These are phyloP conservation scores for Picocystis sp. DNA, from an alignment of 163 green algal species.

Conservation along the genomic window DNA sequence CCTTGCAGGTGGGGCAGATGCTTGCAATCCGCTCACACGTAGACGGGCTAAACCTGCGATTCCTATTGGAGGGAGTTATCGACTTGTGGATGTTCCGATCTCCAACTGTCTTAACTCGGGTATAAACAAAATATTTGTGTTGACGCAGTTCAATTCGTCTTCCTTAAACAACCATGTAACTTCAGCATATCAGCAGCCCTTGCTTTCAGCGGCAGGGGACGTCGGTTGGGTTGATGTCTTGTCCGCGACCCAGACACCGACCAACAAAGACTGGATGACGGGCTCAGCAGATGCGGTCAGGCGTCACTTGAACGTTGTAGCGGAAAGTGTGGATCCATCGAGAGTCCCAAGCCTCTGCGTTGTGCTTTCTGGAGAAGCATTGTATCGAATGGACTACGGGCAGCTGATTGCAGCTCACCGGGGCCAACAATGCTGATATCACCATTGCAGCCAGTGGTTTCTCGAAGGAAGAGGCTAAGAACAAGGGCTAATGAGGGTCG, in stretches of 20 bases:
- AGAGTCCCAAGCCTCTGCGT: slow-evolving; percentile 3
- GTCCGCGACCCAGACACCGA: not conserved
- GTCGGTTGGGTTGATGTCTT: slow-evolving; percentile 2
- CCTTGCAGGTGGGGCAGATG: slow-evolving; percentile 7
- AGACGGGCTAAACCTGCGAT: slow-evolving; percentile 1
- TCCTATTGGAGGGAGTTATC: slow-evolving; percentile 7
- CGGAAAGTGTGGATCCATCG: not conserved
- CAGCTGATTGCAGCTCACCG: slow-evolving; percentile 8
- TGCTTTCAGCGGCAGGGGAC: not conserved
- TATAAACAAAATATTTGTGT: slow-evolving; percentile 8
- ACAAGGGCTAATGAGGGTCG: not conserved
- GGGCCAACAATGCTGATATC: slow-evolving; percentile 7
- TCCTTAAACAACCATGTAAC: slow-evolving; percentile 11
- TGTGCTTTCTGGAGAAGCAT: slow-evolving; percentile 4
- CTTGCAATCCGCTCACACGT: slow-evolving; percentile 9
- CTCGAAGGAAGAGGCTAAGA: not conserved
- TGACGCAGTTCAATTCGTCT: slow-evolving; percentile 14
- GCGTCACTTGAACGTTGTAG: slow-evolving; percentile 1
- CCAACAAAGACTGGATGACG: slow-evolving; percentile 2
- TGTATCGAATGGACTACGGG: slow-evolving; percentile 15
- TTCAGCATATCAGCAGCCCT: slow-evolving; percentile 1
- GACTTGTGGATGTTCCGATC: slow-evolving; percentile 20
- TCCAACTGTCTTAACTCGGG: slow-evolving; percentile 10
- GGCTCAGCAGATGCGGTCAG: slow-evolving; percentile 11
- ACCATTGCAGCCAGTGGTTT: slow-evolving; percentile 7